Base-by-base conservation (phyloP, 768 basidiomycete genomes). In the Russula earlei region DNA sequence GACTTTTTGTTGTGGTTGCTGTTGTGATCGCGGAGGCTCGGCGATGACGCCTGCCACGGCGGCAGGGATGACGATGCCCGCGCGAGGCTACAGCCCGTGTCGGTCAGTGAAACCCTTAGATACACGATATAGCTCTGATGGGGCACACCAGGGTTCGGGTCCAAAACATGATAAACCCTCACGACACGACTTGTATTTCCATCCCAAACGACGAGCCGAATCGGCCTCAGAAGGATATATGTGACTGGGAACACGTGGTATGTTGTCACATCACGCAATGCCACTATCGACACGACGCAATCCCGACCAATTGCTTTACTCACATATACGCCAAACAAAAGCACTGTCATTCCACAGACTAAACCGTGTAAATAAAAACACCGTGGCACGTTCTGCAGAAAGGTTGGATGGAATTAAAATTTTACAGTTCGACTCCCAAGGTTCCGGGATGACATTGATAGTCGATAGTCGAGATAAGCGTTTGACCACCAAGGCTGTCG, bases 91-190 rank as follows among this genome's bases (percentile, higher is more conserved):
- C 5, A n/a, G 10, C 29, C 4, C 14, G n/a, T 17, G 25, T 58
- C 24, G 49, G 50, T 8, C 34, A 24, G 24, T 20, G 3, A 15
- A 4, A 10, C 11, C 15, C n/a, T n/a, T n/a, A n/a, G n/a, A n/a
- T n/a, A 11, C 7, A 31, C 38, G 6, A 40, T 37, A 24, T 36
- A 25, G 9, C 7, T 14, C 7, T 14, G 41, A 24, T 29, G 31
- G 9, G 22, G 36, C 47, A 47, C 33, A 58, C 57, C 47, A 58
- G 22, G 31, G 57, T 42, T 58, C 57, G 47, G 33, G 57, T 49
- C 57, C 57, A 54, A 43, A 49, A 2, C 57, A 58, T 58, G 38
- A 19, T 33, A 33, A 14, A 11, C 34, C 17, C 4, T 38, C 11
- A 14, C 5, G 25, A 25, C 44, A 36, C 34, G 1, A 36, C 34